A percentile compares a stretch with the other conserved stretches of the same genome.
These are phyloP conservation scores for Calvatia gigantea DNA, from an alignment of 768 basidiomycete genomes.

Conservation along the genomic window DNA sequence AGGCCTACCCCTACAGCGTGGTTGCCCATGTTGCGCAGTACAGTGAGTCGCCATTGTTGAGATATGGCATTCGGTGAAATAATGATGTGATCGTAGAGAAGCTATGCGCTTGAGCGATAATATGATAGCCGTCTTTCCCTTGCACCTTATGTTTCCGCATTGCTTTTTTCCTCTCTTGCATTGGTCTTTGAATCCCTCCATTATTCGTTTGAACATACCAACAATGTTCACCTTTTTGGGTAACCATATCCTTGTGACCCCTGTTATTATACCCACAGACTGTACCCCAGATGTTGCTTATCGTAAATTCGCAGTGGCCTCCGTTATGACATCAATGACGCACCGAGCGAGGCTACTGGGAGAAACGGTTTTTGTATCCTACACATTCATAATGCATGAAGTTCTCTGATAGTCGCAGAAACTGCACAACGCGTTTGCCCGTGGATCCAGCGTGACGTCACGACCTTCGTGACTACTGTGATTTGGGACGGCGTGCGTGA, in stretches of 20 bases:
- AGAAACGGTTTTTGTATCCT: not conserved
- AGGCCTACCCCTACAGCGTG: constrained; percentile 55
- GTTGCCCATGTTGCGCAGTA: constrained; percentile 64
- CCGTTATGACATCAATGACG: constrained; percentile 5
- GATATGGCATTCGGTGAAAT: not conserved
- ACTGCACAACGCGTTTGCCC: constrained; percentile 3
- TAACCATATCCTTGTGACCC: not conserved
- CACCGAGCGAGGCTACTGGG: not conserved
- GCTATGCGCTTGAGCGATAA: constrained; percentile 16
- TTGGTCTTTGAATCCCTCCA: not conserved
- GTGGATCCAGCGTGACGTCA: not conserved
- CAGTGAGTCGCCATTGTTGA: constrained; percentile 25
- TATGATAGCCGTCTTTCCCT: not conserved
- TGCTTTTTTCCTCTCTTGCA: constrained; percentile 3
- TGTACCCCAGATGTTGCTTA: too few species aligned
- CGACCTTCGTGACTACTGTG: not conserved
- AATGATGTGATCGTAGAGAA: constrained; percentile 16
- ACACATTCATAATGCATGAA: too few species aligned
- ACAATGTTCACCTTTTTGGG: not conserved
- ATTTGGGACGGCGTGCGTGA: not conserved
- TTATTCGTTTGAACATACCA: constrained; percentile 4
- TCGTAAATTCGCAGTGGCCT: too few species aligned
- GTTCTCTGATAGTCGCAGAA: not conserved
- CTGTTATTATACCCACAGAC: too few species aligned
- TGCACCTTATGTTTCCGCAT: constrained; percentile 5